Evolutionary conservation across 371 early-diverging fungal genomes (phyloP), one percentile per base, ranked within the genome.

Genomic region (Sporodiniella umbellata): DNA sequence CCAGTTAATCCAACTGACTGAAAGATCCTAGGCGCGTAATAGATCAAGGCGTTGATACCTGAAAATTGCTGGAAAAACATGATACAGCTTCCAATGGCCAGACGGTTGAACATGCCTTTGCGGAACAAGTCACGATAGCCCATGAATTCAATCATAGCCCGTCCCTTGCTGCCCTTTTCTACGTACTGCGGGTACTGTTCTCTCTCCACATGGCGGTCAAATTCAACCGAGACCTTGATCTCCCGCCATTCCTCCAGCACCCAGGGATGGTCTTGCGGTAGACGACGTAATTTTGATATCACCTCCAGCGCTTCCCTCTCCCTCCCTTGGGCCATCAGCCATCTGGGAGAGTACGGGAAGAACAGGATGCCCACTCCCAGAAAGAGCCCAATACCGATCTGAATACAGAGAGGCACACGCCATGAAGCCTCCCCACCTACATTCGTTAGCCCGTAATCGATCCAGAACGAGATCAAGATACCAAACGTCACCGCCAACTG

Each of bases 281-380:
- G 72, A 43, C 82, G 70, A 21, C 92, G 84, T 57, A 96, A 71
- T 42, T 83, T 77, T 38, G 89, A 83, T 2, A 96, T 62, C 14
- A 85, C 86, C 18, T 54, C 42, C 8, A 83, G 68, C 4, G 88
- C 89, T 51, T 94, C 92, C 14, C 83, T 84, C 24, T 80, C 68
- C 11, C 86, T 79, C 38, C 63, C 79, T 48, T 81, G 60, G 43
- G 65, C 60, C 57, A 85, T 78, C 46, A 96, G 68, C 93, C 94
- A 96, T 65, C 95, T 90, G 28, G 95, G 95, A 5, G 94, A 93
- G 67, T 62, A 82, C n/a, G 95, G 96, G 76, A 93, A 85, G 65
- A 90, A 77, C 18, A 81, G 25, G 64, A 87, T 87, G 51, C 87
- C 74, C 23, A 78, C 4, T 19, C 85, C 64, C 23, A 96, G 79